Evolutionary conservation across 208 protist species (phyloP).

Genomic region (Crithidia sp.): DNA sequence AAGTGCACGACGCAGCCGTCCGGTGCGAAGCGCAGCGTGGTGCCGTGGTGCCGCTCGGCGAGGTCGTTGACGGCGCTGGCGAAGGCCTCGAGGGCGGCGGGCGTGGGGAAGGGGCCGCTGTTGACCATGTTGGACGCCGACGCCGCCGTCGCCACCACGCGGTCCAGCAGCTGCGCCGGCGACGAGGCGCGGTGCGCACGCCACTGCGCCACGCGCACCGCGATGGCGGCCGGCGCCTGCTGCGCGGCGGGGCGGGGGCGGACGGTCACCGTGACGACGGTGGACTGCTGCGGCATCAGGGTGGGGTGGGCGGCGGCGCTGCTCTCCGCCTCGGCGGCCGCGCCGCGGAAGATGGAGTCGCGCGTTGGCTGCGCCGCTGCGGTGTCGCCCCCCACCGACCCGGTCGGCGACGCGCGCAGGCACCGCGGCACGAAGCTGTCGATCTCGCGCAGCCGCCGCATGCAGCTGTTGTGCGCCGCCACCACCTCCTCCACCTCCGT

Average conservation of each 20-base stretch:
- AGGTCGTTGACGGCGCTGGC: constrained; percentile 16
- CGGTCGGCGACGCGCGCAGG: neutral
- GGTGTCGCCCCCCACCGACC: neutral
- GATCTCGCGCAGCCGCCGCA: constrained; percentile 18
- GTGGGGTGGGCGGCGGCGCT: neutral
- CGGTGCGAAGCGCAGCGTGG: constrained; percentile 14
- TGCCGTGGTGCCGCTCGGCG: constrained; percentile 20
- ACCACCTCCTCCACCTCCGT: constrained; percentile 15
- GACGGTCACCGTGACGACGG: neutral
- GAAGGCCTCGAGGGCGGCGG: constrained; percentile 21
- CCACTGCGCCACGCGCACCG: neutral
- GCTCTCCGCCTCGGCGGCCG: neutral
- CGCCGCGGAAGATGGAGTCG: neutral
- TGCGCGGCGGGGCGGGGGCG: neutral
- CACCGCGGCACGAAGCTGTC: constrained; percentile 21
- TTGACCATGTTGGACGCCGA: constrained; percentile 4
- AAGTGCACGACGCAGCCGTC: constrained; percentile 32
- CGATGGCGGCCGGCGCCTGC: neutral
- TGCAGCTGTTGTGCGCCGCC: constrained; percentile 15
- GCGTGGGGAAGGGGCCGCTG: constrained; percentile 19
- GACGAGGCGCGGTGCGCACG: neutral
- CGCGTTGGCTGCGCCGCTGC: neutral
- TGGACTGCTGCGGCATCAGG: neutral
- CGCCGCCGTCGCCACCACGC: neutral
- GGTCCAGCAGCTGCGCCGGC: constrained; percentile 3